Evolutionary conservation across 148 eudicot species (phyloP).

Genomic region (Vaccinium macrocarpon): DNA sequence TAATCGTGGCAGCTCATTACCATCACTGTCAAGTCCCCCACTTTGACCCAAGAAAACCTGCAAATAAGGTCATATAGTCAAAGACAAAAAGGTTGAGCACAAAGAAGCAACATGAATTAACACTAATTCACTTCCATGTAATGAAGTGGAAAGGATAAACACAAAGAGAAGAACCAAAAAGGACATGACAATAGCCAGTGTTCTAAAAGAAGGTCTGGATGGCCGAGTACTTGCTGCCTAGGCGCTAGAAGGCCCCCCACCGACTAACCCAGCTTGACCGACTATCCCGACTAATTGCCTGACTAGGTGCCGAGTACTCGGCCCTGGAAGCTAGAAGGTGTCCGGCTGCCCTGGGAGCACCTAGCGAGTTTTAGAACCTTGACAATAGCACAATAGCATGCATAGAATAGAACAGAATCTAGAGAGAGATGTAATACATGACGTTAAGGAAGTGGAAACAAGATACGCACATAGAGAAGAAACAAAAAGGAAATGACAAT

Average conservation of each 20-base stretch:
- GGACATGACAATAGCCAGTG: neutral
- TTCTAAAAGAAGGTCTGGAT: no score
- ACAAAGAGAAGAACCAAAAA: conserved; percentile 1
- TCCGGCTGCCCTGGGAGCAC: no score
- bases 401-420: neutral
- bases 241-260: no score
- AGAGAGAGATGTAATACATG: neutral
- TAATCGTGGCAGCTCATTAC: conserved; percentile 69
- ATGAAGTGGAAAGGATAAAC: neutral
- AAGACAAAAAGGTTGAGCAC: neutral
- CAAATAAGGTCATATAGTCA: conserved; percentile 6
- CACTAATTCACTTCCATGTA: neutral
- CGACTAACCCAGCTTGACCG: no score
- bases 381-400: neutral
- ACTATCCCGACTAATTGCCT: no score
- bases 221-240: no score
- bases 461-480: neutral
- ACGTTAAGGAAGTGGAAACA: neutral
- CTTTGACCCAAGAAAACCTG: conserved; percentile 82
- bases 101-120: conserved; percentile 6
- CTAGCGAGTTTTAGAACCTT: no score
- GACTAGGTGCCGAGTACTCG: no score
- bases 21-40: conserved; percentile 72
- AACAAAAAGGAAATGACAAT: neutral
- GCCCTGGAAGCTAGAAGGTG: no score